These are phyloP conservation scores for Limtongozyma cylindracea DNA, from an alignment of 805 yeast genomes.

Conservation along the genomic window DNA sequence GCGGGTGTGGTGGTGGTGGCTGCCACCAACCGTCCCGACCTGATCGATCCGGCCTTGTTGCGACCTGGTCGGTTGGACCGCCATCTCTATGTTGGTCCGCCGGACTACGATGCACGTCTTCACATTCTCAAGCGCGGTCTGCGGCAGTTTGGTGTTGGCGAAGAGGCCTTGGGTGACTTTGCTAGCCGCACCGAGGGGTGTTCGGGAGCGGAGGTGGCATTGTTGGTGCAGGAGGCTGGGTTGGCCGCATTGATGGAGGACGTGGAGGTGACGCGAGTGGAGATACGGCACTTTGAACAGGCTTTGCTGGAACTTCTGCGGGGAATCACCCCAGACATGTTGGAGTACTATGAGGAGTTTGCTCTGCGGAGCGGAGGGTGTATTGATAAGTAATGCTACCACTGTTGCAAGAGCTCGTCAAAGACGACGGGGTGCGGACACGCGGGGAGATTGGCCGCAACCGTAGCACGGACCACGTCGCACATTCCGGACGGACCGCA, in stretches of 20 bases:
- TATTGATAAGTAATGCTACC: too few species aligned
- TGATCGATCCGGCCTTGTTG: constrained; percentile 75
- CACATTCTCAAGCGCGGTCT: constrained; percentile 58
- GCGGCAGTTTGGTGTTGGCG: constrained; percentile 26
- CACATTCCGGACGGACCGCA: too few species aligned
- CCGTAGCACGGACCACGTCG: too few species aligned
- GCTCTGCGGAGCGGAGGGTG: too few species aligned
- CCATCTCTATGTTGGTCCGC: constrained; percentile 82
- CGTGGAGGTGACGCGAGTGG: constrained; percentile 22
- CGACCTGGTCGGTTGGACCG: constrained; percentile 94
- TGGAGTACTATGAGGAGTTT: constrained; percentile 41
- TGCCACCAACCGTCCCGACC: constrained; percentile 89
- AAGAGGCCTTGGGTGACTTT: constrained; percentile 20
- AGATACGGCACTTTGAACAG: constrained; percentile 38
- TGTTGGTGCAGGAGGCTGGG: constrained; percentile 89
- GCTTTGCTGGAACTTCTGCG: constrained; percentile 46
- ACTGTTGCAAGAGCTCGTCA: too few species aligned
- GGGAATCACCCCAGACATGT: constrained; percentile 73
- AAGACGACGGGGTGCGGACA: too few species aligned
- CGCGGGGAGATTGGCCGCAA: too few species aligned
- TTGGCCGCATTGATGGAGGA: constrained; percentile 78
- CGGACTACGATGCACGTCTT: constrained; percentile 55
- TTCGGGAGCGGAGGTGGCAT: constrained; percentile 90
- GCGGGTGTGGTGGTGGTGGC: constrained; percentile 88
- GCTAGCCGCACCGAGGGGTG: constrained; percentile 65